These are phyloP conservation scores for Calonectria hongkongensis DNA, from an alignment of 2,329 filamentous ascomycete genomes.

Conservation along the genomic window DNA sequence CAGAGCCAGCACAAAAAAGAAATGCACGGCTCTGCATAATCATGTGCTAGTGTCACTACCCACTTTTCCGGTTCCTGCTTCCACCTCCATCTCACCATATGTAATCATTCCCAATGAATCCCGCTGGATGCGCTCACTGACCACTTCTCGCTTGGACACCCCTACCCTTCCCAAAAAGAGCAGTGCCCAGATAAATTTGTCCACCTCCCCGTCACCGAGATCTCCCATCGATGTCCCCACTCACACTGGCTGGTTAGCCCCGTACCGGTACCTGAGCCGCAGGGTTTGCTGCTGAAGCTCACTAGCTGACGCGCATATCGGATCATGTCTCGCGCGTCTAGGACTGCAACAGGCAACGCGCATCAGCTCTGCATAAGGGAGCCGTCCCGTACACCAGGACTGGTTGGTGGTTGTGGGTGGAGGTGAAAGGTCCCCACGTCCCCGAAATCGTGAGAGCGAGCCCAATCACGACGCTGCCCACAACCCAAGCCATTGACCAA, in stretches of 20 bases:
- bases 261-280: slow-evolving; percentile 54
- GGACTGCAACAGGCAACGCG: slow-evolving; percentile 55
- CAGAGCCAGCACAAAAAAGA: slow-evolving; percentile 28
- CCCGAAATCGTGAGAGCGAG: slow-evolving; percentile 15
- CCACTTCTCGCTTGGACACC: slow-evolving; percentile 28
- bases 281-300: slow-evolving; percentile 53
- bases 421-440: slow-evolving; percentile 29
- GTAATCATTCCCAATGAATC: slow-evolving; percentile 25
- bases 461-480: slow-evolving; percentile 54
- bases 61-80: slow-evolving; percentile 17
- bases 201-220: slow-evolving; percentile 48
- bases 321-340: slow-evolving; percentile 57
- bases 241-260: slow-evolving; percentile 42
- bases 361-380: slow-evolving; percentile 53
- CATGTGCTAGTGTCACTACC: slow-evolving; percentile 7
- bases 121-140: slow-evolving; percentile 15
- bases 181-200: slow-evolving; percentile 47
- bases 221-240: slow-evolving; percentile 50
- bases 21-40: slow-evolving; percentile 26
- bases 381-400: slow-evolving; percentile 36
- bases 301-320: slow-evolving; percentile 58
- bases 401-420: slow-evolving; percentile 33
- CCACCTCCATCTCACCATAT: slow-evolving; percentile 24
- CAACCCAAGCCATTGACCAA: slow-evolving; percentile 52
- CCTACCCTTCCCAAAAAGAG: slow-evolving; percentile 10